phyloP scores from a whole-genome alignment of 2,329 filamentous ascomycete genomes.

The Sclerotiophoma versabilis region DNA sequence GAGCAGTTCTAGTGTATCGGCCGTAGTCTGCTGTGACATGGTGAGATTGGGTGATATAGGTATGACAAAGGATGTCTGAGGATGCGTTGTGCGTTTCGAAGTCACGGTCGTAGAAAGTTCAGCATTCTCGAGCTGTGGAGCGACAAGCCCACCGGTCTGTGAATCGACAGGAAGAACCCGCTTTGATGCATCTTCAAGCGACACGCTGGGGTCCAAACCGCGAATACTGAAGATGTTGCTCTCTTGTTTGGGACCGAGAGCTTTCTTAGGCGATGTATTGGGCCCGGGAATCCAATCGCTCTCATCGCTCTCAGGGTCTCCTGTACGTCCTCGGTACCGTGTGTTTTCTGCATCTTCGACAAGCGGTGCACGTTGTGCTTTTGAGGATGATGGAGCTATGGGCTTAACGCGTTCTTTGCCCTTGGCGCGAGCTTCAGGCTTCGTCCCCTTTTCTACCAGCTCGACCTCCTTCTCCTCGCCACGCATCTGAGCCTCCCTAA shows the following conservation, averaged over 20 bases:
- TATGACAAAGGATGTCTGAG: conserved; percentile 29
- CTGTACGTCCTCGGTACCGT: conserved; percentile 26
- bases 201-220: conserved; percentile 30
- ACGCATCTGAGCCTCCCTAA: conserved; percentile 61
- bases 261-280: conserved; percentile 23
- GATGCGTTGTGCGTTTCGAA: conserved; percentile 25
- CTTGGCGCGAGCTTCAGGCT: conserved; percentile 31
- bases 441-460: conserved; percentile 19
- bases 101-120: conserved; percentile 37
- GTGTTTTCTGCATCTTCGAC: conserved; percentile 46
- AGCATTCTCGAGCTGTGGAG: conserved; percentile 23
- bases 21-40: conserved; percentile 6
- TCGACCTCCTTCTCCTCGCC: conserved; percentile 57
- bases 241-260: conserved; percentile 14
- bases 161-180: conserved; percentile 18
- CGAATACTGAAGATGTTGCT: conserved; percentile 44
- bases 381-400: conserved; percentile 26
- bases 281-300: conserved; percentile 49
- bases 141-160: conserved; percentile 9
- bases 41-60: conserved; percentile 25
- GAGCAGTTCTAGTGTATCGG: conserved; percentile 32
- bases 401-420: conserved; percentile 31
- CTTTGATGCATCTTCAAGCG: conserved; percentile 32
- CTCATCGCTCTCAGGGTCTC: conserved; percentile 40
- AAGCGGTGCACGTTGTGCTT: conserved; percentile 23